phyloP scores from a whole-genome alignment of 2,329 filamentous ascomycete species.

The Metarhizium sp. region DNA sequence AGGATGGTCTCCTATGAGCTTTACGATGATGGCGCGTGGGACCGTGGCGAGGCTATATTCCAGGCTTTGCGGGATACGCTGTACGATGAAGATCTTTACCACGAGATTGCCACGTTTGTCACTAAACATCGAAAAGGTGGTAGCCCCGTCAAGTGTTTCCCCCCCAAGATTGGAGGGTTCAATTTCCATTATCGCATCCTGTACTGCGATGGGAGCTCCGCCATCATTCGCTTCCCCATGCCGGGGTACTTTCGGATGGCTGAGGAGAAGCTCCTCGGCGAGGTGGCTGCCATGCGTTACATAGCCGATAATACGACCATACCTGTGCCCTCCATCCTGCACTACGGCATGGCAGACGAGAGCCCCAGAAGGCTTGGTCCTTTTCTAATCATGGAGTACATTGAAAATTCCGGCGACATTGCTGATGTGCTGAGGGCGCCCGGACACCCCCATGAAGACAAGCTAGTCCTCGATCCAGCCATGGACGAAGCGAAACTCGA shows the following conservation, averaged over 20 bases:
- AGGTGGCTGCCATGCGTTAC: not conserved
- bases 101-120: not conserved
- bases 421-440: not conserved
- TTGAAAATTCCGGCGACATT: not conserved
- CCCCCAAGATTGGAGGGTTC: not conserved
- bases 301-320: not conserved
- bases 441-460: not conserved
- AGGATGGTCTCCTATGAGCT: too few species aligned
- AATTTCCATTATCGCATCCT: not conserved
- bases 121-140: slow-evolving; percentile 2
- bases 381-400: not conserved
- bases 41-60: slow-evolving; percentile 2
- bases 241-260: not conserved
- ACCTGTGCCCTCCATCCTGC: not conserved
- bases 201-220: not conserved
- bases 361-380: not conserved
- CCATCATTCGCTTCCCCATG: not conserved
- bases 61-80: not conserved
- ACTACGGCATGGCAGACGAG: not conserved
- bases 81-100: slow-evolving; percentile 1
- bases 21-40: slow-evolving; percentile 3
- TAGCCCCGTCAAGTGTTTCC: slow-evolving; percentile 6
- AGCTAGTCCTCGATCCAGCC: not conserved
- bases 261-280: not conserved
- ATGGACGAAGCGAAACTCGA: not conserved